Evolutionary conservation across 2,329 filamentous ascomycete species (phyloP), one percentile per base, ranked within the genome.

Genomic region (Arthrobotrys megalospora): DNA sequence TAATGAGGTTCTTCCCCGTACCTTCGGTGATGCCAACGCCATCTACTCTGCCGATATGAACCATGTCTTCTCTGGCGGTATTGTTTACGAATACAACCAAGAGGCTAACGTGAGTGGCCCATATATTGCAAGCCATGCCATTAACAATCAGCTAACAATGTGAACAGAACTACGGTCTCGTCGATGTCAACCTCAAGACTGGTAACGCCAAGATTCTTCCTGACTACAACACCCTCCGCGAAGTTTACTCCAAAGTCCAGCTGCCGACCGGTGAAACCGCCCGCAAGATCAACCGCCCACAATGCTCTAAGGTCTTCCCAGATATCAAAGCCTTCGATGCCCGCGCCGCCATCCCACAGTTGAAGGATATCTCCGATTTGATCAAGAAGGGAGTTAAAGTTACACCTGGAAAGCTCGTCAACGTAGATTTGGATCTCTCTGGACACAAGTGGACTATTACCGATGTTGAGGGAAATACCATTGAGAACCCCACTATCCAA

Each of bases 31-130:
- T 85, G 91, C 93, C 11, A 87, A 86, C 69, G 86, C 90, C 79
- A 90, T 96, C 80, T 95, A 95, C 84, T 88, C 91, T 71, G 82
- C 87, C 45, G 82, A 93, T 80, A 94, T 95, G 91, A 90, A 85
- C 11, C 83, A 86, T 16, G 86, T 89, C 71, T 90, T 95, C 82
- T 91, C 90, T 68, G 93, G 93, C 80, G 92, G 92, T 80, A 87
- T 96, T 53, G 91, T 95, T 53, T 96, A 95, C 86, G 92, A 96
- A 85, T 95, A 89, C 84, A 90, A 90, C 0, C 88, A 94, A 84
- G 93, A 94, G 83, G 84, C 85, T 48, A 91, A 91, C 83, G 85
- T 77, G 50, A 19, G 73, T 65, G 24, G 24, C 10, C 8, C 36
- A 19, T 10, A 28, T n/a, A 12, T 12, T 34, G 36, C 7, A 43